phyloP scores from a whole-genome alignment of 441 rosid genomes.

The Erysimum pusillum region DNA sequence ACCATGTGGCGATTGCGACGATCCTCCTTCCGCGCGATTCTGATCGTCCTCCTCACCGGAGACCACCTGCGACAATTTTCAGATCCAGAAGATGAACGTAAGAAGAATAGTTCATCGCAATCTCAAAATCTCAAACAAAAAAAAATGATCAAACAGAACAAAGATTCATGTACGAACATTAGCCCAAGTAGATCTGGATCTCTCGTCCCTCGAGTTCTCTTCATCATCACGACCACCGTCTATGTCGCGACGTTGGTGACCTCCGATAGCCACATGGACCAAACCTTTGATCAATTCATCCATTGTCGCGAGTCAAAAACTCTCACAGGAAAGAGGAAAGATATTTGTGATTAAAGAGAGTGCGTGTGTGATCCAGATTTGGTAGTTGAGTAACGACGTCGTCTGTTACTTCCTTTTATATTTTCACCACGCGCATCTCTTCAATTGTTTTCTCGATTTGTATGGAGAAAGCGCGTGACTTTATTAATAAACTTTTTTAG shows the following conservation, averaged over 20 bases:
- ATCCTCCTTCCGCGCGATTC: slow-evolving; percentile 40
- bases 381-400: slow-evolving; percentile 50
- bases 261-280: slow-evolving; percentile 67
- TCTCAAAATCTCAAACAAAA: not conserved
- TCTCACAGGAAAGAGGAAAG: slow-evolving; percentile 6
- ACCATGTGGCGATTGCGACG: slow-evolving; percentile 12
- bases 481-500: not conserved
- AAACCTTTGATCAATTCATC: slow-evolving; percentile 83
- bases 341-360: not conserved
- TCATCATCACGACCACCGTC: slow-evolving; percentile 45
- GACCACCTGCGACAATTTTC: slow-evolving; percentile 39
- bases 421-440: slow-evolving; percentile 34
- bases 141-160: not conserved
- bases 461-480: slow-evolving; percentile 19
- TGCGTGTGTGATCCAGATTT: slow-evolving; percentile 25
- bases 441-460: not conserved
- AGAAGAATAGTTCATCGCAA: slow-evolving; percentile 16
- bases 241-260: slow-evolving; percentile 38
- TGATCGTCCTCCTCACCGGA: slow-evolving; percentile 44
- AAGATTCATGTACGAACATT: slow-evolving; percentile 47
- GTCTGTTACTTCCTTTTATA: slow-evolving; percentile 17
- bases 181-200: slow-evolving; percentile 86
- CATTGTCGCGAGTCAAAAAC: slow-evolving; percentile 54
- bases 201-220: slow-evolving; percentile 55
- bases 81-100: not conserved